Evolutionary conservation across 306 rosid genomes (phyloP).

Genomic region (Prunus campanulata): DNA sequence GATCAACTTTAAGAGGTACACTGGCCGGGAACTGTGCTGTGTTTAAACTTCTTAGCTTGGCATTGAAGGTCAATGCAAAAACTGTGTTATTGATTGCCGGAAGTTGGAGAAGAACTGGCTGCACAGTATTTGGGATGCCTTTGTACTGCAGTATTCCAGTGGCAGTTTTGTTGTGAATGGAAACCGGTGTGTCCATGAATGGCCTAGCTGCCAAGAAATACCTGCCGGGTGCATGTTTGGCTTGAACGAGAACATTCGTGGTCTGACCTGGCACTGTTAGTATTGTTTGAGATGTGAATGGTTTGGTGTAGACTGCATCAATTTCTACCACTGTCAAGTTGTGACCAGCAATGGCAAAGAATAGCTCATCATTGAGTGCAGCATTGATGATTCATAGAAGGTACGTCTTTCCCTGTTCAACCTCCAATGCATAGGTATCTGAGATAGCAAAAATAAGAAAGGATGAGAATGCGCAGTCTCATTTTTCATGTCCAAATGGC

Average conservation of each 20-base stretch:
- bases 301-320: constrained; percentile 37
- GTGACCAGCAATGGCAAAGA: constrained; percentile 36
- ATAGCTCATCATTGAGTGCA: constrained; percentile 38
- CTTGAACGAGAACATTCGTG: constrained; percentile 31
- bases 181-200: constrained; percentile 29
- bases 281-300: constrained; percentile 30
- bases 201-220: constrained; percentile 35
- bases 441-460: not conserved
- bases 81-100: constrained; percentile 30
- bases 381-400: constrained; percentile 32
- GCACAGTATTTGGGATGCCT: constrained; percentile 26
- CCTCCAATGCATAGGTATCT: constrained; percentile 38
- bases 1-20: constrained; percentile 29
- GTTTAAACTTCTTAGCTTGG: constrained; percentile 26
- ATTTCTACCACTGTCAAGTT: constrained; percentile 30
- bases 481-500: too few species aligned
- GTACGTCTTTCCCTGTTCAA: constrained; percentile 33
- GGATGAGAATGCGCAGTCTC: not conserved
- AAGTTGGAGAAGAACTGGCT: constrained; percentile 26
- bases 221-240: constrained; percentile 19
- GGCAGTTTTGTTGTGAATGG: constrained; percentile 30
- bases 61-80: constrained; percentile 17
- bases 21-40: constrained; percentile 28
- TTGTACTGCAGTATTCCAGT: constrained; percentile 28
- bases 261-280: constrained; percentile 38